Conservation (phyloP, 352 stramenopile genomes). For the Aphanomyces euteiches region DNA sequence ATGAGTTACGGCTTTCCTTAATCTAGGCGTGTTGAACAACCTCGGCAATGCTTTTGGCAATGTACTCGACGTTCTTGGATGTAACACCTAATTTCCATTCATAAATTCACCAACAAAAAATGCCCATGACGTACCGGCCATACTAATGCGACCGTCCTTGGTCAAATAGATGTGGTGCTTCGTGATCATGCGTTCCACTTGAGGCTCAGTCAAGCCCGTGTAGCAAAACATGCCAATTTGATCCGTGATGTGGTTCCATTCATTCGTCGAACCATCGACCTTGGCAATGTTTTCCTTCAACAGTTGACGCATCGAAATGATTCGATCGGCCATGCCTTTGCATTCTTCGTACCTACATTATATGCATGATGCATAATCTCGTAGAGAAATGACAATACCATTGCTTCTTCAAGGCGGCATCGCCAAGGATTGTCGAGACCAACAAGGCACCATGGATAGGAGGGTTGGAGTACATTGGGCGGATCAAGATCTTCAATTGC, state of each 20-base stretch:
- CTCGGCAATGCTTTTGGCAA: conserved; percentile 93
- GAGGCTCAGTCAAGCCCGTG: conserved; percentile 93
- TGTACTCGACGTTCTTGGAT: conserved; percentile 95
- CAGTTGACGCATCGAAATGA: conserved; percentile 90
- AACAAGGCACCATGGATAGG: conserved; percentile 97
- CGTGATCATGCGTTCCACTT: conserved; percentile 91
- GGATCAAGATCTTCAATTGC: conserved; percentile 99
- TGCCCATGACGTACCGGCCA: conserved; percentile 57
- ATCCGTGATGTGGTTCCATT: conserved; percentile 98
- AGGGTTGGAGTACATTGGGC: conserved; percentile 99
- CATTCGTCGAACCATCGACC: conserved; percentile 65
- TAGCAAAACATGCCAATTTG: conserved; percentile 99
- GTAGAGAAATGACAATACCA: conserved; percentile 43
- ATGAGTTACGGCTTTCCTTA: no score
- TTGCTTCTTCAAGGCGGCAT: conserved; percentile 89
- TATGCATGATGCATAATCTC: conserved; percentile 31
- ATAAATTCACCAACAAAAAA: no score
- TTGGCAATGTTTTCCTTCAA: conserved; percentile 83
- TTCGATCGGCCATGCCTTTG: conserved; percentile 94
- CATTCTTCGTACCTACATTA: conserved; percentile 79
- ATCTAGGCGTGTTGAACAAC: conserved; percentile 85
- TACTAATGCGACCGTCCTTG: conserved; percentile 96
- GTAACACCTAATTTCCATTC: conserved; percentile 64
- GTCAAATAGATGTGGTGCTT: conserved; percentile 99
- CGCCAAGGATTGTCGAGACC: conserved; percentile 94